A percentile compares a stretch with the other conserved stretches of the same genome.
Evolutionary conservation across 768 basidiomycete genomes (phyloP).

Genomic region (Clavulina sp.): DNA sequence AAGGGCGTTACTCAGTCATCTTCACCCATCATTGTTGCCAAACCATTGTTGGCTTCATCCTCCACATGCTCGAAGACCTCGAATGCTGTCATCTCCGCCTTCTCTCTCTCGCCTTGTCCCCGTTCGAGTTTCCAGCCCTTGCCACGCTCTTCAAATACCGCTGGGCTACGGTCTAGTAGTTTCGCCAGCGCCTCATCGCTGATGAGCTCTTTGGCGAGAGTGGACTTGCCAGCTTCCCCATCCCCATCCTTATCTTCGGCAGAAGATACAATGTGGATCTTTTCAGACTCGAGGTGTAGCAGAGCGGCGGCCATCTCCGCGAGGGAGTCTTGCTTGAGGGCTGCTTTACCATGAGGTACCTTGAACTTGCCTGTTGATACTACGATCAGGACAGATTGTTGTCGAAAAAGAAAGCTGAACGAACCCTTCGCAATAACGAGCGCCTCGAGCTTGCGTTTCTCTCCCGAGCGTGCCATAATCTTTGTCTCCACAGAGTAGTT

Average conservation of each 20-base stretch:
- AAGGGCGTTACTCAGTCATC: conserved; percentile 10
- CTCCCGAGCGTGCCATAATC: conserved; percentile 73
- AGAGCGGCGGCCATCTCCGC: conserved; percentile 68
- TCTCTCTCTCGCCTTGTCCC: conserved; percentile 18
- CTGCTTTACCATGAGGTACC: not conserved
- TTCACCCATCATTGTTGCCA: conserved; percentile 51
- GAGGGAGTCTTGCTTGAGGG: conserved; percentile 39
- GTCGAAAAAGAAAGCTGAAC: conserved; percentile 9
- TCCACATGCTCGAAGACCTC: conserved; percentile 57
- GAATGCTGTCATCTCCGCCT: conserved; percentile 27
- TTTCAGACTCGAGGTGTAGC: conserved; percentile 68
- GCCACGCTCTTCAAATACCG: conserved; percentile 52
- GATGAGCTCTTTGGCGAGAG: too few species aligned
- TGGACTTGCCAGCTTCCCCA: conserved; percentile 44
- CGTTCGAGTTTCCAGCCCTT: conserved; percentile 38
- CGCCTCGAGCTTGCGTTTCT: conserved; percentile 82
- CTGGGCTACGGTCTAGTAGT: conserved; percentile 61
- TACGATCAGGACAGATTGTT: conserved; percentile 7
- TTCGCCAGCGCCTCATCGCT: conserved; percentile 65
- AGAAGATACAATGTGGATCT: conserved; percentile 63
- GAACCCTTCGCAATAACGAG: conserved; percentile 85
- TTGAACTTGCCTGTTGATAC: conserved; percentile 13
- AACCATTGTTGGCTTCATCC: conserved; percentile 45
- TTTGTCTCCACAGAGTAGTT: conserved; percentile 83
- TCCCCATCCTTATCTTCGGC: conserved; percentile 30